phyloP scores from a whole-genome alignment of 805 yeast species.

The Myxozyma kluyveri region DNA sequence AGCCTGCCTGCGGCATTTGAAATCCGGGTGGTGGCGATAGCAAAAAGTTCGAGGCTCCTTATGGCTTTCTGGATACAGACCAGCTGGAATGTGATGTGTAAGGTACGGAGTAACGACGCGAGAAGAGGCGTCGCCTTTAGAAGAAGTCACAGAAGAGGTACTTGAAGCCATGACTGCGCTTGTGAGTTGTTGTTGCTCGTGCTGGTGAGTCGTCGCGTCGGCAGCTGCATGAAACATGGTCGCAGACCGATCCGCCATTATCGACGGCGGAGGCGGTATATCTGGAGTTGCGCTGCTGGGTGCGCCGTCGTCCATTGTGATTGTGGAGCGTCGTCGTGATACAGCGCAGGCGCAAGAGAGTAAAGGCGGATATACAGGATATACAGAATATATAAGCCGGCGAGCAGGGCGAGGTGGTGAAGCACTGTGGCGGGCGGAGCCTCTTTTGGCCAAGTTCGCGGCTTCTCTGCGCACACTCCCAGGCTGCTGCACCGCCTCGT shows the following conservation, averaged over 20 bases:
- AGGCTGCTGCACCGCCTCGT: no score
- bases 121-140: slow-evolving; percentile 1
- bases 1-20: slow-evolving; percentile 65
- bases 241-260: no score
- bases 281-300: background rate
- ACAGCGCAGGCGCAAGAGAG: background rate
- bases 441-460: no score
- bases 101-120: slow-evolving; percentile 23
- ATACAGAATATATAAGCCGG: background rate
- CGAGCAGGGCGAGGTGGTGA: no score
- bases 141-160: no score
- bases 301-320: no score
- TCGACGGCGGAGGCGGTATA: background rate
- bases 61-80: slow-evolving; percentile 26
- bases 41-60: slow-evolving; percentile 52
- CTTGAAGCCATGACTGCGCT: background rate
- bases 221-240: background rate
- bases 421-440: no score
- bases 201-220: slow-evolving; percentile 1
- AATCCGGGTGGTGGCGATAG: slow-evolving; percentile 89
- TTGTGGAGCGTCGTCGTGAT: no score
- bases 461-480: no score
- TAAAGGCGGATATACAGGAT: background rate
- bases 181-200: background rate
- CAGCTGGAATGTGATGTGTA: slow-evolving; percentile 25